Evolutionary conservation across 306 rosid genomes (phyloP), one percentile per base, ranked within the genome.

Genomic region (Luffa aegyptiaca): DNA sequence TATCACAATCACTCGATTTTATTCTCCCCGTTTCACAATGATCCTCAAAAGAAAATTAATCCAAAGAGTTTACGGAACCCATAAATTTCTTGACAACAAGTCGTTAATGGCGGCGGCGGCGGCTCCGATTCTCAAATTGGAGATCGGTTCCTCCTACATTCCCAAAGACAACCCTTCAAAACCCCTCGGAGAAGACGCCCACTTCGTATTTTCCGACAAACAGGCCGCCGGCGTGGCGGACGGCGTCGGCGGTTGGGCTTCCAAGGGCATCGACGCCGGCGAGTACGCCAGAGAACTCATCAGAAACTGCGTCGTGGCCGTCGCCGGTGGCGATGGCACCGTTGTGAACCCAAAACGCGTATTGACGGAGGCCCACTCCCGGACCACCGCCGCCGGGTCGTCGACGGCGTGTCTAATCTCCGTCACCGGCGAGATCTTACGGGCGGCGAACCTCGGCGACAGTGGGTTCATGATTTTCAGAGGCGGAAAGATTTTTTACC

Each of bases 381-480:
- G 55, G 55, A 45, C 76, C 76, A 5, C 55, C 4, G 56, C 76
- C 18, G 37, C 6, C 16, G 76, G 76, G 0, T 44, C 75, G 17
- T 69, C 75, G 8, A 69, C 75, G 36, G 75, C 53, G 35, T 69
- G 75, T 4, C 1, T 69, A 2, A 6, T 69, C 36, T 69, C 75
- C 35, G 20, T 69, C 53, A 53, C 42, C 35, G 75, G 75, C 36
- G 8, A 10, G 33, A 18, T 1, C 16, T 20, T 69, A 42, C 51
- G 53, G 8, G 75, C 75, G 53, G 49, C 36, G 75, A 44, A n/a
- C 18, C 17, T 70, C 41, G 76, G 76, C 55, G 76, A 71, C 76
- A 71, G 76, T 10, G 76, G 76, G 56, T 71, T 71, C 76, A 20
- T 70, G 76, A 20, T 70, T 42, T 70, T 70, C n/a, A 20, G 76